Evolutionary conservation across 495 filamentous ascomycete species (phyloP), one percentile per base, ranked within the genome.

Genomic region (Jackrogersella multiformis): DNA sequence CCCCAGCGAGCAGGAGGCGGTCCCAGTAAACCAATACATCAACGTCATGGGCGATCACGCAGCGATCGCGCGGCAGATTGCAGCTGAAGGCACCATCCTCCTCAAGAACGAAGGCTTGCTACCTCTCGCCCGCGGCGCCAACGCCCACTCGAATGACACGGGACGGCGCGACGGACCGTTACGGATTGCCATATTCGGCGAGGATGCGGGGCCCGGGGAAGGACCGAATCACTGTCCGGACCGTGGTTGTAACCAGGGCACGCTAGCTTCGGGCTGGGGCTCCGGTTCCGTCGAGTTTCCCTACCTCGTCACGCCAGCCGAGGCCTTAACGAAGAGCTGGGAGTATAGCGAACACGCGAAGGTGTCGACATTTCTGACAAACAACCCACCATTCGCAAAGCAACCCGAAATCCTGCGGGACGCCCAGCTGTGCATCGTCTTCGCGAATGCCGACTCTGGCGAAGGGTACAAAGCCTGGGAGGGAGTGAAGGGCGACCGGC

Each of bases 241-340:
- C 73, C 85, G 90, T 32, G 86, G 81, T 30, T 94, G 91, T 74
- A 96, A 96, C 63, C 85, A 89, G 61, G 94, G 93, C 7, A 97
- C 94, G 1, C 77, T 98, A 16, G 92, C 83, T 0, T 88, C 87
- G 0, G 94, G 94, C 21, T 98, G 94, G 94, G 94, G 94, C 26
- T 93, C 90, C 46, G 94, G 94, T 3, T 86, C 92, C 1, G 94
- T 92, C 23, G 89, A 97, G 42, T 96, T 93, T 59, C 90, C 94
- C 0, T 94, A 94, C 71, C 81, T 97, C 0, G 77, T 93, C 16
- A 82, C 87, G 2, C 93, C 93, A 0, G 75, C 86, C 32, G 84
- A 90, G 24, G 90, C 90, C 10, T 77, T 97, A 5, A 77, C 84
- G 45, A 69, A 76, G 8, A 61, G 32, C 4, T 73, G 70, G 70